Conservation (phyloP, 208 protist genomes). For the Trypanosoma melophagium region DNA sequence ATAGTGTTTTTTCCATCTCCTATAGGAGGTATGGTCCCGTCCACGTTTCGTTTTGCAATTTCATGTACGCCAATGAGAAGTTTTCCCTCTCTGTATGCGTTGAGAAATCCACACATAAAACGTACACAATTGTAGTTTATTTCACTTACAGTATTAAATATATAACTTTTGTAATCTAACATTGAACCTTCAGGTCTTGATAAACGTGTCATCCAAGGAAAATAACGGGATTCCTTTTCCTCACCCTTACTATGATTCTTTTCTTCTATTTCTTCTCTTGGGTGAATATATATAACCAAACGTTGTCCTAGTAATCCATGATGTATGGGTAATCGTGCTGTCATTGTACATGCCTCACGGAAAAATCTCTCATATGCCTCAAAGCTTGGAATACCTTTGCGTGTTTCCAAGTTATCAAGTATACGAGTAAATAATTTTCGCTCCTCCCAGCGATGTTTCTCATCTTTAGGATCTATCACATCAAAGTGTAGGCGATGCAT, state of each 20-base stretch:
- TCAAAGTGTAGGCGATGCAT: slow-evolving; percentile 63
- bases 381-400: slow-evolving; percentile 62
- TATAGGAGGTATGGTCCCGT: slow-evolving; percentile 30
- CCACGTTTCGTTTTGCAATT: slow-evolving; percentile 37
- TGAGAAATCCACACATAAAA: slow-evolving; percentile 77
- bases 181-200: slow-evolving; percentile 59
- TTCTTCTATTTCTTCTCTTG: not conserved
- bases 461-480: slow-evolving; percentile 45
- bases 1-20: slow-evolving; percentile 47
- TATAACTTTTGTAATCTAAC: slow-evolving; percentile 78
- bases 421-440: slow-evolving; percentile 67
- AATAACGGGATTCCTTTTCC: slow-evolving; percentile 21
- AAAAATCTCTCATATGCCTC: slow-evolving; percentile 53
- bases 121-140: slow-evolving; percentile 62
- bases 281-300: not conserved
- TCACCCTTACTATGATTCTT: not conserved
- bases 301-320: slow-evolving; percentile 31
- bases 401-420: slow-evolving; percentile 69
- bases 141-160: slow-evolving; percentile 52
- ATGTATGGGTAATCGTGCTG: slow-evolving; percentile 36
- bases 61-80: slow-evolving; percentile 69
- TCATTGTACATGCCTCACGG: slow-evolving; percentile 39
- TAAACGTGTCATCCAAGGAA: slow-evolving; percentile 53
- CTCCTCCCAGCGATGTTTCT: slow-evolving; percentile 69
- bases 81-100: slow-evolving; percentile 60